These are phyloP conservation scores for Peronospora farinosa DNA, from an alignment of 352 stramenopile genomes.

Conservation along the genomic window DNA sequence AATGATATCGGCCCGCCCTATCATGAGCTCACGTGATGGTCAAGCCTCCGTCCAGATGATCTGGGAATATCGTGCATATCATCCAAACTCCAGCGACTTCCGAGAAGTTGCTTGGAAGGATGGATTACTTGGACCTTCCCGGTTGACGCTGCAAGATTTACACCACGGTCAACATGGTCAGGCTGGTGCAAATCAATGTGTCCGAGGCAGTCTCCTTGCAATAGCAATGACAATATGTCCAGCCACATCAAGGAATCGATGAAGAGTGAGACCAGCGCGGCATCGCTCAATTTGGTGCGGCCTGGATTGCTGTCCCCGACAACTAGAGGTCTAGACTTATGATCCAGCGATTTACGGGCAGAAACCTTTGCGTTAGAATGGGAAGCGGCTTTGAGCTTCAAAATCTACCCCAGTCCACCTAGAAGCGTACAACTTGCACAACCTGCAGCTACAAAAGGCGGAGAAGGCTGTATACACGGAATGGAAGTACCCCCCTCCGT, in stretches of 20 bases:
- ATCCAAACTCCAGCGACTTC: neutral
- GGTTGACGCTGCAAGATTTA: neutral
- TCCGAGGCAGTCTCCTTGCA: neutral
- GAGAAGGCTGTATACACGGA: too few relatives aligned
- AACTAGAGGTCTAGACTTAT: neutral
- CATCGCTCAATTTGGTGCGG: neutral
- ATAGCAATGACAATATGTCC: neutral
- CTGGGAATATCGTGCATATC: neutral
- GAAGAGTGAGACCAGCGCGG: neutral
- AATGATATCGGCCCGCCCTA: neutral
- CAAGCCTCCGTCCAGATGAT: neutral
- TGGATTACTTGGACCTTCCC: neutral
- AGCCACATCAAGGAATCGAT: neutral
- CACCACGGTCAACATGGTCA: neutral
- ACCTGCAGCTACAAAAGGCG: too few relatives aligned
- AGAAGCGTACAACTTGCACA: too few relatives aligned
- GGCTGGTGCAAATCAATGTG: neutral
- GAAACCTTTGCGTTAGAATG: neutral
- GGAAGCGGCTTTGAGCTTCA: neutral
- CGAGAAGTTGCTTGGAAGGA: neutral
- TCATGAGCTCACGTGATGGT: neutral
- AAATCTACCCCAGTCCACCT: too few relatives aligned
- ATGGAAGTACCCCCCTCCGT: too few relatives aligned
- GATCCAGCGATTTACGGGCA: neutral
- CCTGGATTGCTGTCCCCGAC: neutral